These are phyloP conservation scores for Stylonectria norvegica DNA, from an alignment of 2,329 filamentous ascomycete genomes.

Conservation along the genomic window DNA sequence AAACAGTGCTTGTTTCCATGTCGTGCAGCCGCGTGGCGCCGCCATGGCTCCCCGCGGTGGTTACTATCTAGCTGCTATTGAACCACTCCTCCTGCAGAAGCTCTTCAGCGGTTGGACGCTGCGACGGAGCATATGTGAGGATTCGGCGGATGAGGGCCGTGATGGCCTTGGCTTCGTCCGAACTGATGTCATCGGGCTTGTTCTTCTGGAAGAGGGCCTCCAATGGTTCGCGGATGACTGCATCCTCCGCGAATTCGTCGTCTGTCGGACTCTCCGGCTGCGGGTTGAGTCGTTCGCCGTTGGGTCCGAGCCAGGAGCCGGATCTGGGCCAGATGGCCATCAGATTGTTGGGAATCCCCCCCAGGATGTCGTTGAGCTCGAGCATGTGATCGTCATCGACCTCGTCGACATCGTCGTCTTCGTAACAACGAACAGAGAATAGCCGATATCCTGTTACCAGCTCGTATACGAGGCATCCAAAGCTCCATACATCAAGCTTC, in stretches of 20 bases:
- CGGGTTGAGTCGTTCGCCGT: neutral
- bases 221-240: neutral
- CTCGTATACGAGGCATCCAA: conserved; percentile 14
- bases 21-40: neutral
- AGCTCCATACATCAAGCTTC: conserved; percentile 13
- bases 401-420: neutral
- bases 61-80: neutral
- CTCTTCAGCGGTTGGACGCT: neutral
- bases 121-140: neutral
- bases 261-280: neutral
- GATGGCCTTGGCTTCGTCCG: neutral
- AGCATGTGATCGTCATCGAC: conserved; percentile 6
- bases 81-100: neutral
- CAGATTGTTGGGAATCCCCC: neutral
- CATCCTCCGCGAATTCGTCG: too few species aligned
- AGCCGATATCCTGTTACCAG: conserved; percentile 7
- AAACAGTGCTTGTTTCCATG: neutral
- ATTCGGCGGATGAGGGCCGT: neutral
- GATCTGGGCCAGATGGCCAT: neutral
- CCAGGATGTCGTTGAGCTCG: neutral
- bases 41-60: neutral
- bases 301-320: neutral
- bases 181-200: neutral
- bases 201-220: neutral
- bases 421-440: conserved; percentile 1